Conservation (phyloP, 176 grass and related monocot species). For the Saccharum officinarum region DNA sequence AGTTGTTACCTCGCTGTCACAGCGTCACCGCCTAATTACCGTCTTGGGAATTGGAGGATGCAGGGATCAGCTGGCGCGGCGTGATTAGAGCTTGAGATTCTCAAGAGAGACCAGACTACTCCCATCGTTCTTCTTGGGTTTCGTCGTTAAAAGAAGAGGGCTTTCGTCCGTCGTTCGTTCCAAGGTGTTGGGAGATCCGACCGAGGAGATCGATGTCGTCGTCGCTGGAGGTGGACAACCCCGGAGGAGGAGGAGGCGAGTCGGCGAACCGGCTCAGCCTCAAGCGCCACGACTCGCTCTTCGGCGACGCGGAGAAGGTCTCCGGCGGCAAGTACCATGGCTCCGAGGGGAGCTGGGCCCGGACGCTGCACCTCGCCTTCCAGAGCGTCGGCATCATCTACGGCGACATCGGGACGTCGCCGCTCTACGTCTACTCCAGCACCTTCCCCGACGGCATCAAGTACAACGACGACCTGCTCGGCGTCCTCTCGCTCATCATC, state of each 20-base stretch:
- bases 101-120: not conserved
- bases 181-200: not conserved
- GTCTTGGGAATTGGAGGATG: not conserved
- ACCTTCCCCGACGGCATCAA: constrained; percentile 58
- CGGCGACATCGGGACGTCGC: constrained; percentile 68
- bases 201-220: constrained; percentile 22
- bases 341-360: constrained; percentile 19
- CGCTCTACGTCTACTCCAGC: constrained; percentile 55
- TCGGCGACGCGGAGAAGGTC: constrained; percentile 52
- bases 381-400: constrained; percentile 68
- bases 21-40: not conserved
- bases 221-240: constrained; percentile 36
- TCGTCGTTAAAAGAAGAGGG: not conserved
- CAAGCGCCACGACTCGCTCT: constrained; percentile 47
- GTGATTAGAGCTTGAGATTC: not conserved
- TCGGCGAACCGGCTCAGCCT: constrained; percentile 27
- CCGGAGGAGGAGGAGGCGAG: not conserved
- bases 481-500: constrained; percentile 57
- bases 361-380: constrained; percentile 53
- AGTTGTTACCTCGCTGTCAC: constrained; percentile 9
- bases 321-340: constrained; percentile 29
- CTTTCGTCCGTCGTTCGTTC: not conserved
- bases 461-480: constrained; percentile 47
- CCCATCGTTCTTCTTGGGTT: not conserved
- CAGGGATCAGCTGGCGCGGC: not conserved